Evolutionary conservation across 192 early-diverging fungal species (phyloP), one percentile per base, ranked within the genome.

Genomic region (Podila horticola): DNA sequence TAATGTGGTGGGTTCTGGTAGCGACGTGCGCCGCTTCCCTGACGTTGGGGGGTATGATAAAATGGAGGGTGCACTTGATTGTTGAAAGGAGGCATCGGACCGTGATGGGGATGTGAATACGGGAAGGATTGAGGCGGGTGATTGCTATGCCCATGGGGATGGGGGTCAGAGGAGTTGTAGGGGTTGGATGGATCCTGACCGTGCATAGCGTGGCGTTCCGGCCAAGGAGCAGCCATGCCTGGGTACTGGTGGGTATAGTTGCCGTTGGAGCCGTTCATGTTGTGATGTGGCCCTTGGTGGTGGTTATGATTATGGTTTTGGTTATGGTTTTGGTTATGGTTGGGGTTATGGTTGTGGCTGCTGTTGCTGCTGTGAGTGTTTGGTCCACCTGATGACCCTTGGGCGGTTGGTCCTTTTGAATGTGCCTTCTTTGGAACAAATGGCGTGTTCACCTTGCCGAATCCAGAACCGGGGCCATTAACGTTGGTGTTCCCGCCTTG

Each of bases 211-310:
- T 58, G 41, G 41, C 75, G 75, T 5, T 79, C 75, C 12, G 55
- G 61, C 75, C 75, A 79, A 22, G 69, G 45, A 9, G 48, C 28
- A n/a, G 69, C 22, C 20, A 58, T 13, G 36, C 9, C 52, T 8
- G 28, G 74, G 31, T 76, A 67, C 58, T 45, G 55, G 33, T 72
- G 66, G 77, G 66, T 73, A 81, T 81, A 81, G 34, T 45, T 64
- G 62, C 31, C 31, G 22, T 34, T 72, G 52, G 50, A 34, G 38
- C 67, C 71, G 20, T 72, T 72, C 31, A 15, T 64, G 36, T 62
- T 66, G 36, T 52, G 48, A 29, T 57, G 48, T 67, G 61, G 19
- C 64, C 69, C 29, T 77, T 77, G 58, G 60, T 38, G 22, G 66
- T 71, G 17, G 28, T 34, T 30, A 20, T 26, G 12, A 34, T 3